Conservation (phyloP, 2,329 filamentous ascomycete species). For the Cytospora piceae region DNA sequence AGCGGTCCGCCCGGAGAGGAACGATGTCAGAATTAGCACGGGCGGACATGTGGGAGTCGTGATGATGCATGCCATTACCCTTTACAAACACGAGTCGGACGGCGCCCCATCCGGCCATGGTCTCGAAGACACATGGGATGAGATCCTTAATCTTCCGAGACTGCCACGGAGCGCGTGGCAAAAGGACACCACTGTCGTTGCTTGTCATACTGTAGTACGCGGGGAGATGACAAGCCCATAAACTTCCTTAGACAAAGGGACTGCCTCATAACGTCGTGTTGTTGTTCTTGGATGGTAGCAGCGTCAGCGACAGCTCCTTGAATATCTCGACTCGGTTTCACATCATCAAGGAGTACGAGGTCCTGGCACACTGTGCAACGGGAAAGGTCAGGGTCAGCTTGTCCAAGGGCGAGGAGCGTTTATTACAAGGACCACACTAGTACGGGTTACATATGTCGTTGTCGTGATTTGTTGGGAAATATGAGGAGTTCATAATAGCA, state of each 20-base stretch:
- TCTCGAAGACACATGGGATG: neutral
- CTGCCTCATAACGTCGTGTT: constrained; percentile 18
- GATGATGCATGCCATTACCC: neutral
- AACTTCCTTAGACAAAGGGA: neutral
- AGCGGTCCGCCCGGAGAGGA: neutral
- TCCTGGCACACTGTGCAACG: constrained; percentile 1
- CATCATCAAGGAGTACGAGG: neutral
- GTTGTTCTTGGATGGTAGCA: constrained; percentile 1
- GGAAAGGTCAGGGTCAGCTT: neutral
- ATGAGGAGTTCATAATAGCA: no score
- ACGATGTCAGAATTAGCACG: neutral
- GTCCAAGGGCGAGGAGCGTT: no score
- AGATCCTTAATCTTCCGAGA: neutral
- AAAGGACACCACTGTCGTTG: neutral
- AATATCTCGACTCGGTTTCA: constrained; percentile 28
- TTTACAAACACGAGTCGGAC: neutral
- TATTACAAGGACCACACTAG: no score
- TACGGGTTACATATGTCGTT: no score
- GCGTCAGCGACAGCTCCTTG: constrained; percentile 11
- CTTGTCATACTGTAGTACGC: neutral
- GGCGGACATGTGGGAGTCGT: neutral
- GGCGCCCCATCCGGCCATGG: neutral
- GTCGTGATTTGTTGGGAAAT: no score
- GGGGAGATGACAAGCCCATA: neutral
- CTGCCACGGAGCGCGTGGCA: neutral